A percentile compares a stretch with the other conserved stretches of the same genome.
Evolutionary conservation across 2,329 filamentous ascomycete species (phyloP).

Genomic region (Alternaria viburni): DNA sequence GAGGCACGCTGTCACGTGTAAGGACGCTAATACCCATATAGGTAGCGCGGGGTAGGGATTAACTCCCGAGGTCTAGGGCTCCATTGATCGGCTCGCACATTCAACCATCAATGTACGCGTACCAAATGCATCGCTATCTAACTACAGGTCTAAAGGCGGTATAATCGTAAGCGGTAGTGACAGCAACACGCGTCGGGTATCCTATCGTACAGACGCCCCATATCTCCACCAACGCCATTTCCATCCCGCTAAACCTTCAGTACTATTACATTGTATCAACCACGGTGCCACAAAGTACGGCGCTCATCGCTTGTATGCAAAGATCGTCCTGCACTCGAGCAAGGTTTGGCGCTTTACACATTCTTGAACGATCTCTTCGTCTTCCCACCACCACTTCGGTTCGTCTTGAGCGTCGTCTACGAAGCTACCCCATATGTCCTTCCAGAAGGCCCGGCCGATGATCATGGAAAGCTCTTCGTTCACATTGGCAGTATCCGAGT

Average conservation of each 20-base stretch:
- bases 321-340: slow-evolving; percentile 47
- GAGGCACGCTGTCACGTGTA: slow-evolving; percentile 7
- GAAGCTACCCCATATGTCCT: slow-evolving; percentile 47
- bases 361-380: slow-evolving; percentile 45
- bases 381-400: slow-evolving; percentile 49
- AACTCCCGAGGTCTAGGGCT: background rate
- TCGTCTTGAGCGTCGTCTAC: slow-evolving; percentile 40
- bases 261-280: background rate
- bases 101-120: background rate
- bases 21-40: background rate
- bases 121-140: background rate
- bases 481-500: slow-evolving; percentile 23
- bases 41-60: background rate
- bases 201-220: slow-evolving; percentile 3
- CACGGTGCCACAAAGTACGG: background rate
- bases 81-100: background rate
- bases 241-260: background rate
- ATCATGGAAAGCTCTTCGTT: slow-evolving; percentile 42
- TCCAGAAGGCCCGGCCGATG: slow-evolving; percentile 47
- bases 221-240: background rate
- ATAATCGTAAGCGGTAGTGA: slow-evolving; percentile 2
- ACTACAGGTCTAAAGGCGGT: background rate
- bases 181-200: slow-evolving; percentile 16
- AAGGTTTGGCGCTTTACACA: slow-evolving; percentile 44
- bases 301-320: slow-evolving; percentile 39